Conservation (phyloP, 2,329 filamentous ascomycete genomes). For the Botrytis medusae region DNA sequence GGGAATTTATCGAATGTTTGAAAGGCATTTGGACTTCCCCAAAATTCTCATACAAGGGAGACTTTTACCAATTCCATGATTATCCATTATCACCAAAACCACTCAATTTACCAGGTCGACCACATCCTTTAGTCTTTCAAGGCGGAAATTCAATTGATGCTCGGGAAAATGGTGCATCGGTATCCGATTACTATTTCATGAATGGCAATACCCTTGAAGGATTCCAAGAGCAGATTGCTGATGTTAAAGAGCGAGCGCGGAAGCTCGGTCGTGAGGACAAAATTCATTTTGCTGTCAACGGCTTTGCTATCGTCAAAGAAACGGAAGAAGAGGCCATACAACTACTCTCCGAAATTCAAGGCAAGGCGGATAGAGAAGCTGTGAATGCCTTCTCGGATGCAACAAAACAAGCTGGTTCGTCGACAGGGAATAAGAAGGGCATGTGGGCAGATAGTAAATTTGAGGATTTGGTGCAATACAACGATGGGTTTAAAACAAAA, state of each 20-base stretch:
- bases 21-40: constrained; percentile 52
- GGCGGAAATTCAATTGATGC: constrained; percentile 54
- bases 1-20: constrained; percentile 52
- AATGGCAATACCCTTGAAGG: constrained; percentile 56
- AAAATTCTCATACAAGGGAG: constrained; percentile 51
- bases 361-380: constrained; percentile 52
- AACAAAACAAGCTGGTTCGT: constrained; percentile 51
- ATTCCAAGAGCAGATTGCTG: constrained; percentile 50
- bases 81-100: constrained; percentile 53
- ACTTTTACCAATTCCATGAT: constrained; percentile 54
- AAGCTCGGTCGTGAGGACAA: constrained; percentile 46
- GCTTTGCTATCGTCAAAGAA: constrained; percentile 51
- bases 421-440: constrained; percentile 48
- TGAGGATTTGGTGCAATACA: constrained; percentile 55
- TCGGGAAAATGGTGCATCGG: constrained; percentile 49
- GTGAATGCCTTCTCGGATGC: constrained; percentile 51
- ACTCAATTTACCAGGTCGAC: constrained; percentile 45
- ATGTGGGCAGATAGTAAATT: constrained; percentile 55
- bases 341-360: constrained; percentile 52
- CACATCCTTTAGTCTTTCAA: constrained; percentile 54
- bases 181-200: constrained; percentile 55
- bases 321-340: constrained; percentile 51
- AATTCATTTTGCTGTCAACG: constrained; percentile 51
- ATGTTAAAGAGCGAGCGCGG: constrained; percentile 49
- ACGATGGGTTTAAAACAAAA: constrained; percentile 57